These are phyloP conservation scores for Hortaea werneckii DNA, from an alignment of 2,329 filamentous ascomycete species.

Conservation along the genomic window DNA sequence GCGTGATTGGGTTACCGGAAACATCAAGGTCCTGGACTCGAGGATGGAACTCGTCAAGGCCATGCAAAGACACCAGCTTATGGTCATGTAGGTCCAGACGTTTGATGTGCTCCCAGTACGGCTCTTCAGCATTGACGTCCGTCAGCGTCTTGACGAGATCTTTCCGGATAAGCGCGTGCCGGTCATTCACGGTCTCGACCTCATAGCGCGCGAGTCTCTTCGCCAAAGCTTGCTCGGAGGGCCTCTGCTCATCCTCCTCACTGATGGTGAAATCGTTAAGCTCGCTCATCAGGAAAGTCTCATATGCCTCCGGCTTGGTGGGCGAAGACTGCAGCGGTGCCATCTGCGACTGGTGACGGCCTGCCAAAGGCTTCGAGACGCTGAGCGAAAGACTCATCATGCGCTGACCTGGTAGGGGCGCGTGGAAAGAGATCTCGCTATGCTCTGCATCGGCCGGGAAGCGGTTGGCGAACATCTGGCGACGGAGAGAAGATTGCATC, in stretches of 20 bases:
- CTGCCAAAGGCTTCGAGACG: constrained; percentile 21
- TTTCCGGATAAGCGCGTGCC: constrained; percentile 71
- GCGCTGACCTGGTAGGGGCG: constrained; percentile 24
- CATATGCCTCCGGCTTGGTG: constrained; percentile 22
- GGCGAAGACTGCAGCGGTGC: constrained; percentile 17
- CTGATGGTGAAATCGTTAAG: constrained; percentile 85
- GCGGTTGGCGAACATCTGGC: constrained; percentile 18
- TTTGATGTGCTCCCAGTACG: constrained; percentile 85
- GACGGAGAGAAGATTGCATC: constrained; percentile 18
- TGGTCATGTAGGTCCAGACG: constrained; percentile 65
- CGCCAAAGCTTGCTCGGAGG: constrained; percentile 36
- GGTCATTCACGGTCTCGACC: constrained; percentile 51
- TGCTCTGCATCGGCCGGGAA: constrained; percentile 18
- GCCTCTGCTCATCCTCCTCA: constrained; percentile 54
- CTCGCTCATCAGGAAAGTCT: constrained; percentile 69
- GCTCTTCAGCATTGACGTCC: constrained; percentile 81
- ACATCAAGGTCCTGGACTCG: constrained; percentile 71
- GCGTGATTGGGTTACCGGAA: constrained; percentile 66
- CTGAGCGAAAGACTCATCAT: constrained; percentile 26
- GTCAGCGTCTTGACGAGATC: constrained; percentile 81
- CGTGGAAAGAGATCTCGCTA: constrained; percentile 25
- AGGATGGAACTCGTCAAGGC: constrained; percentile 77
- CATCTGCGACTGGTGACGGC: constrained; percentile 9
- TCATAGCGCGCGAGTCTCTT: constrained; percentile 41
- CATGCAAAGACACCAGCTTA: constrained; percentile 66